phyloP scores from a whole-genome alignment of 139 green algal genomes.

The Chloropicon primus region DNA sequence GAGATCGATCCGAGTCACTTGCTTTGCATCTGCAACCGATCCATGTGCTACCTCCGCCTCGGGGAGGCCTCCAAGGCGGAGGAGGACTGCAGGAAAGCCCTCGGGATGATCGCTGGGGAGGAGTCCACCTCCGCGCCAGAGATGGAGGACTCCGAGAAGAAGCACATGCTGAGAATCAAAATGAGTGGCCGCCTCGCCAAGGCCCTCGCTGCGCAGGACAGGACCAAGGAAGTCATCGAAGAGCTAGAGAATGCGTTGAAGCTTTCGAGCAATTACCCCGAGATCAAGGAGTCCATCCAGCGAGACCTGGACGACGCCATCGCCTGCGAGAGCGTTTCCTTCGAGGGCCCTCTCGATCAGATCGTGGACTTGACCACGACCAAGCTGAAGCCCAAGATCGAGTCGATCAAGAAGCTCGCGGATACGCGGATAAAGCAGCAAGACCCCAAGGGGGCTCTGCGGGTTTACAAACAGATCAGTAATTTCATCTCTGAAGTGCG shows the following conservation, averaged over 20 bases:
- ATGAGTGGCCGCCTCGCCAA: neutral
- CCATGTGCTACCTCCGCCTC: conserved; percentile 27
- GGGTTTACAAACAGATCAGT: neutral
- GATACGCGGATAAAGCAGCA: neutral
- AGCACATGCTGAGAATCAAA: neutral
- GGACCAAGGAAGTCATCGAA: neutral
- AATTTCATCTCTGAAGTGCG: neutral
- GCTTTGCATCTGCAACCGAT: conserved; percentile 4
- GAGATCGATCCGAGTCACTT: conserved; percentile 23
- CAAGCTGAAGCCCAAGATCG: neutral
- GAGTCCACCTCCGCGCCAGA: neutral
- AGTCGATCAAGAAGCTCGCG: neutral
- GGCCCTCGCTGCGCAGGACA: neutral
- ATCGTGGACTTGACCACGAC: neutral
- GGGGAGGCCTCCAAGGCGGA: conserved; percentile 13
- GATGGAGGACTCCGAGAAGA: neutral
- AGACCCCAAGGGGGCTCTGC: neutral
- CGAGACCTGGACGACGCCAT: neutral
- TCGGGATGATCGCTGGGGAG: conserved; percentile 9
- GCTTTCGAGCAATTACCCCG: neutral
- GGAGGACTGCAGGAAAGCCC: conserved; percentile 29
- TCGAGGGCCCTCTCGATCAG: neutral
- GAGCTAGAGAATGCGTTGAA: neutral
- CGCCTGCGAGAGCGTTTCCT: neutral
- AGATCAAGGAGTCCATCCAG: neutral